Conservation (phyloP, 192 early-diverging fungal genomes). For the Mortierella claussenii region DNA sequence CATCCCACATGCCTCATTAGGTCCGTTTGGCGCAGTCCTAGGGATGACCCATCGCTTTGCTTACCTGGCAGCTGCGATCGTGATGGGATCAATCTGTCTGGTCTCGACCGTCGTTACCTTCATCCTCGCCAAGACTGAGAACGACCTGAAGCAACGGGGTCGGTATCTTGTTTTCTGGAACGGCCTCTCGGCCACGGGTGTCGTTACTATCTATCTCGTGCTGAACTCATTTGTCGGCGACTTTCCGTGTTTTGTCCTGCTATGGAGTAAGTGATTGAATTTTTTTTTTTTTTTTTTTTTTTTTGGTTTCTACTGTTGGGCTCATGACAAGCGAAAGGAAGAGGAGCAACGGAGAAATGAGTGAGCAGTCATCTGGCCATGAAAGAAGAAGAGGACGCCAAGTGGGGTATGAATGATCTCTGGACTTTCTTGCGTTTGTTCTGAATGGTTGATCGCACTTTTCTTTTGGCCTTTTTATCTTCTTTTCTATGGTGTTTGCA, state of each 20-base stretch:
- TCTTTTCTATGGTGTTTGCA: background rate
- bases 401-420: background rate
- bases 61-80: conserved; percentile 21
- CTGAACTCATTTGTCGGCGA: conserved; percentile 45
- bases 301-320: background rate
- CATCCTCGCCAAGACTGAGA: conserved; percentile 34
- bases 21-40: conserved; percentile 28
- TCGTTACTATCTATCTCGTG: conserved; percentile 45
- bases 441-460: background rate
- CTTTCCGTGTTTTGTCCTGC: conserved; percentile 40
- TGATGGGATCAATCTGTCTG: conserved; percentile 36
- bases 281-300: background rate
- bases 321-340: background rate
- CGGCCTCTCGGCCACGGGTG: conserved; percentile 35
- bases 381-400: background rate
- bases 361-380: background rate
- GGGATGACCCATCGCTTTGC: conserved; percentile 28
- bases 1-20: background rate
- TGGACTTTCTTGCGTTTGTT: too few relatives aligned
- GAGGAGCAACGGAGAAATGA: background rate
- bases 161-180: conserved; percentile 51
- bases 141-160: conserved; percentile 52
- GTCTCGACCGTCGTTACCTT: conserved; percentile 37
- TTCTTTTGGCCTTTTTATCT: conserved; percentile 1
- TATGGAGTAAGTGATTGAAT: conserved; percentile 43